phyloP scores from a whole-genome alignment of 805 yeast species.

The Candida endomychidarum region DNA sequence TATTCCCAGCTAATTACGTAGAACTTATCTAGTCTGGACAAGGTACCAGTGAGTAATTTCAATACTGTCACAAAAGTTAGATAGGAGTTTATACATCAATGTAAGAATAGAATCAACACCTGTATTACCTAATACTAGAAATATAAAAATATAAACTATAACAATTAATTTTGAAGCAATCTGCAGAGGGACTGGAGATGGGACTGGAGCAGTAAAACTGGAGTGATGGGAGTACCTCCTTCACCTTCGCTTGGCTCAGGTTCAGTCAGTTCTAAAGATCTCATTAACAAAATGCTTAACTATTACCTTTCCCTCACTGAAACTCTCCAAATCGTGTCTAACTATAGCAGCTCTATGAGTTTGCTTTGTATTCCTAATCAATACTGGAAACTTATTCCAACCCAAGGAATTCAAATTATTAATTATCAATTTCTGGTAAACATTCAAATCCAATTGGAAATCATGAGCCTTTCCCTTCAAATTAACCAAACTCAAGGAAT shows the following conservation, averaged over 20 bases:
- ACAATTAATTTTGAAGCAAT: too few relatives aligned
- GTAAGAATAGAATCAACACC: too few relatives aligned
- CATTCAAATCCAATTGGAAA: slow-evolving; percentile 37
- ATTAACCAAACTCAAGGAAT: slow-evolving; percentile 15
- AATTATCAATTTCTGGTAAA: slow-evolving; percentile 52
- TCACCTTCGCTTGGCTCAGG: too few relatives aligned
- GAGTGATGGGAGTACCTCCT: too few relatives aligned
- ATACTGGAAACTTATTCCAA: slow-evolving; percentile 74
- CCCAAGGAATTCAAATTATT: slow-evolving; percentile 52
- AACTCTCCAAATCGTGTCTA: slow-evolving; percentile 49
- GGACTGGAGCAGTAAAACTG: too few relatives aligned
- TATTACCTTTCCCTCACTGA: slow-evolving; percentile 69
- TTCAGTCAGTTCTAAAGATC: slow-evolving; percentile 21
- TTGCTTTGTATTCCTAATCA: slow-evolving; percentile 61
- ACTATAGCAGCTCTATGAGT: slow-evolving; percentile 85
- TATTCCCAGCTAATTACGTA: slow-evolving; percentile 96
- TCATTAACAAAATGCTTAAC: slow-evolving; percentile 61
- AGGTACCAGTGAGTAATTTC: neutral
- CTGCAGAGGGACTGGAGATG: too few relatives aligned
- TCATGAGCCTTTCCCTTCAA: slow-evolving; percentile 21
- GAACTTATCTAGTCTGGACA: slow-evolving; percentile 53
- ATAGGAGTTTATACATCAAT: too few relatives aligned
- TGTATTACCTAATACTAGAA: too few relatives aligned
- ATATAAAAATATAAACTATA: too few relatives aligned
- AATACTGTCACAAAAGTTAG: too few relatives aligned